phyloP scores from a whole-genome alignment of 805 yeast genomes.

The Wickerhamomyces subpelliculosus region DNA sequence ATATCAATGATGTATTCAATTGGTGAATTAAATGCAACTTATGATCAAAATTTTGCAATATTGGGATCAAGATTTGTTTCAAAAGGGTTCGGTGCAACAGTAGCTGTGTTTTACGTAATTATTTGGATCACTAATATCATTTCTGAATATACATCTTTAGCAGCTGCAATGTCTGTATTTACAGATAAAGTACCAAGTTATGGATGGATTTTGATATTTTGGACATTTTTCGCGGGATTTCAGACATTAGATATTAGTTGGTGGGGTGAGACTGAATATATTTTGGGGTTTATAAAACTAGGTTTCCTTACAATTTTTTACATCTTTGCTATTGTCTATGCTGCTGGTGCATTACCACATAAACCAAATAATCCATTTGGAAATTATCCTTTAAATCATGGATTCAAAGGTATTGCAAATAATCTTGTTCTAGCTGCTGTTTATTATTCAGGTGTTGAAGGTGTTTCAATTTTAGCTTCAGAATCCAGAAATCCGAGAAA shows the following conservation, averaged over 20 bases:
- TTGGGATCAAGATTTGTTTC: slow-evolving; percentile 45
- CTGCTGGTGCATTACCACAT: slow-evolving; percentile 34
- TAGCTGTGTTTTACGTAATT: slow-evolving; percentile 46
- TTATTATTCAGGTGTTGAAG: slow-evolving; percentile 73
- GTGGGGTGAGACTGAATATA: slow-evolving; percentile 52
- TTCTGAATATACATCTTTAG: slow-evolving; percentile 47
- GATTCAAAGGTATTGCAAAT: slow-evolving; percentile 49
- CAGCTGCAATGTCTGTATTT: slow-evolving; percentile 42
- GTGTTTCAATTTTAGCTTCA: slow-evolving; percentile 70
- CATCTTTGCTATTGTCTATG: slow-evolving; percentile 39
- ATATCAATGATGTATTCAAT: slow-evolving; percentile 47
- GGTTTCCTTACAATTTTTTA: slow-evolving; percentile 42
- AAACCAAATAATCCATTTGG: slow-evolving; percentile 28
- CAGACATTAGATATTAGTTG: slow-evolving; percentile 45
- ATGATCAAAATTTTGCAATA: slow-evolving; percentile 48
- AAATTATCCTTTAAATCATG: slow-evolving; percentile 30
- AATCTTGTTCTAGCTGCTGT: slow-evolving; percentile 67
- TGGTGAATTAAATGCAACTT: slow-evolving; percentile 49
- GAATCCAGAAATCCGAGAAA: slow-evolving; percentile 66
- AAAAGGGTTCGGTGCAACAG: slow-evolving; percentile 50
- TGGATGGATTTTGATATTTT: slow-evolving; percentile 48
- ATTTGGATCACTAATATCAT: slow-evolving; percentile 52
- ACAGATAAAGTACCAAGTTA: slow-evolving; percentile 46
- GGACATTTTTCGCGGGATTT: slow-evolving; percentile 42
- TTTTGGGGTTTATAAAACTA: slow-evolving; percentile 44